These are phyloP conservation scores for Parafenestella ontariensis DNA, from an alignment of 2,329 filamentous ascomycete species.

Conservation along the genomic window DNA sequence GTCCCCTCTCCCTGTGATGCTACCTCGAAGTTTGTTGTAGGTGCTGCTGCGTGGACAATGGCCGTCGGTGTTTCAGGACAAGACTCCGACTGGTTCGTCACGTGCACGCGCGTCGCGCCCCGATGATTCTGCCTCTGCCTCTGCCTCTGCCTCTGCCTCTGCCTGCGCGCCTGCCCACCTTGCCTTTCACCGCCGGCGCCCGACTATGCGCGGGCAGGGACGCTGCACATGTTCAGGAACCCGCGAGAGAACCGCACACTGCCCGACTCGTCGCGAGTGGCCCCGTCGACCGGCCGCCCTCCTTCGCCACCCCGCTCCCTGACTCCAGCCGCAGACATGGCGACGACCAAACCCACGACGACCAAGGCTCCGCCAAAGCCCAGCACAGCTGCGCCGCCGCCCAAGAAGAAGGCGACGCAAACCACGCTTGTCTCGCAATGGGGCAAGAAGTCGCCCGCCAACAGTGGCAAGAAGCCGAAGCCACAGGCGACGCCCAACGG, in stretches of 20 bases:
- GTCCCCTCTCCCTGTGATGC: no score
- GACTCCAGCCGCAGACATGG: conserved; percentile 24
- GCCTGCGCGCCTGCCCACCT: background rate
- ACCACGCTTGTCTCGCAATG: conserved; percentile 44
- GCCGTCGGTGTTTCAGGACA: background rate
- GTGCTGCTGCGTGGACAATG: no score
- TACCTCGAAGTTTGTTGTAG: no score
- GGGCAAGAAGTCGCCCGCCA: conserved; percentile 42
- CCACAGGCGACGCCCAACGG: conserved; percentile 53
- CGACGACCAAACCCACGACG: conserved; percentile 31
- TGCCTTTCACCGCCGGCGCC: no score
- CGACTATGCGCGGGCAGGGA: no score
- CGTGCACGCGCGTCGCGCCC: conserved; percentile 2
- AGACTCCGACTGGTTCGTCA: no score
- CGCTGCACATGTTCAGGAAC: conserved; percentile 61
- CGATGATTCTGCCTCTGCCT: background rate
- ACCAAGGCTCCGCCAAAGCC: conserved; percentile 23
- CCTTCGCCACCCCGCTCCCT: conserved; percentile 58
- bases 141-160: background rate
- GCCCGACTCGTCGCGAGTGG: conserved; percentile 42
- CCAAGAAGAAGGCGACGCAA: conserved; percentile 38
- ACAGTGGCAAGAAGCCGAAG: conserved; percentile 47
- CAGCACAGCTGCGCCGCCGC: conserved; percentile 14
- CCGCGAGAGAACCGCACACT: conserved; percentile 56
- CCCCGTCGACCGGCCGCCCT: conserved; percentile 59